These are phyloP conservation scores for Tillandsia fasciculata DNA, from an alignment of 176 grass and related monocot species.

Conservation along the genomic window DNA sequence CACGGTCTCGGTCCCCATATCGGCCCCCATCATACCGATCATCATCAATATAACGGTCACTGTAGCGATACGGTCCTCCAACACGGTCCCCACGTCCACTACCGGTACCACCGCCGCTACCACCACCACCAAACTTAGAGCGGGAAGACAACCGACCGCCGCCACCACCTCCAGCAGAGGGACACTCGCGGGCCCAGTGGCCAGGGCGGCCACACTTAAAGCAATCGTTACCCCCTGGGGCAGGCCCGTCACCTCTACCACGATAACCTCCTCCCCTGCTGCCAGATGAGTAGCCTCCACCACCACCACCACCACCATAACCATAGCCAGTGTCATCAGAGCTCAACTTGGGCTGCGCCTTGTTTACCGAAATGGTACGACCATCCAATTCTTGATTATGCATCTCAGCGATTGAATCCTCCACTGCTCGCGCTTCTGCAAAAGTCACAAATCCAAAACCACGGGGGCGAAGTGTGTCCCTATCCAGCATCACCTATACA, in stretches of 20 bases:
- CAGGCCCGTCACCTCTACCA: slow-evolving; percentile 34
- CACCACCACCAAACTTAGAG: slow-evolving; percentile 51
- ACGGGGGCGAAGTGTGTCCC: slow-evolving; percentile 83
- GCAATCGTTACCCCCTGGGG: slow-evolving; percentile 53
- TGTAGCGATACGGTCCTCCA: slow-evolving; percentile 73
- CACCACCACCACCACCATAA: slow-evolving; percentile 39
- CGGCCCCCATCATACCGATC: slow-evolving; percentile 71
- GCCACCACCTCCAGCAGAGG: slow-evolving; percentile 29
- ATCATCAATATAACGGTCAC: slow-evolving; percentile 56
- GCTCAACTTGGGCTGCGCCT: slow-evolving; percentile 75
- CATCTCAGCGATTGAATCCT: slow-evolving; percentile 76
- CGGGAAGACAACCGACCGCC: slow-evolving; percentile 50
- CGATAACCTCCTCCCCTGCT: slow-evolving; percentile 72
- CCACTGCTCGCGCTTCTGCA: slow-evolving; percentile 53
- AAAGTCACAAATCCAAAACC: slow-evolving; percentile 99
- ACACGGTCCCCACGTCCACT: slow-evolving; percentile 48
- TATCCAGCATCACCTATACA: slow-evolving; percentile 81
- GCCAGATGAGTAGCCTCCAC: slow-evolving; percentile 52
- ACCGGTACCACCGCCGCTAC: slow-evolving; percentile 28
- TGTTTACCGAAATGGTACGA: slow-evolving; percentile 89
- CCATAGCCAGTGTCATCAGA: slow-evolving; percentile 62
- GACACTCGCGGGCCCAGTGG: slow-evolving; percentile 98
- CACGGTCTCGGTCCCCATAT: slow-evolving; percentile 22
- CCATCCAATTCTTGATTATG: slow-evolving; percentile 82
- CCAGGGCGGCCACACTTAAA: slow-evolving; percentile 85